Evolutionary conservation across 345 rosid species (phyloP), one percentile per base, ranked within the genome.

Genomic region (Lenwebbia sp.): DNA sequence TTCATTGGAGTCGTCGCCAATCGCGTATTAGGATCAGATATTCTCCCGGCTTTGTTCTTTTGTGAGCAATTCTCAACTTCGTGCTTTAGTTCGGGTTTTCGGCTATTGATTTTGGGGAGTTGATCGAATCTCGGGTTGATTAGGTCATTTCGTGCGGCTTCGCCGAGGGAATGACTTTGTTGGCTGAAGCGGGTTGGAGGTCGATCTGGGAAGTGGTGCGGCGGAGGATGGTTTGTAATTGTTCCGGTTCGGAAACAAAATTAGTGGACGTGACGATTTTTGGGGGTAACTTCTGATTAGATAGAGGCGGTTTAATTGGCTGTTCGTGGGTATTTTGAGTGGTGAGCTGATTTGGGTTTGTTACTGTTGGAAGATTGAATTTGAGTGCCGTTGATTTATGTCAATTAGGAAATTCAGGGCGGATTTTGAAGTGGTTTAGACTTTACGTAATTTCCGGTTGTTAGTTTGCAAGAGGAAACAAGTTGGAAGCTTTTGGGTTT

Each of bases 261-360:
- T 22, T 40, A 21, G 81, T 13, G 13, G 81, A 44, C 47, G 47
- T 25, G 47, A 44, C 47, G 26, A 2, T 37, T 70, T 70, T 70
- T 37, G 25, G 10, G 78, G 78, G 41, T 10, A 33, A 41, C 21
- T 65, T 17, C 76, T 17, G 76, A 65, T 65, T 65, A 30, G 44
- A 15, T 17, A 19, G 12, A 37, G 78, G 47, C 13, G 47, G 81
- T 37, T 70, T 70, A 23, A 70, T 70, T 37, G 81, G 81, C 37
- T 22, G 76, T 65, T 33, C 6, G 76, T 2, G 76, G 76, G 76
- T 65, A 37, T 23, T 17, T 33, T 10, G 76, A 19, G 76, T 4
- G 44, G 44, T 37, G 44, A 65, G 76, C 44, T 65, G 84, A 87
- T 84, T 87, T 86, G 86, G 83, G 86, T 83, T 86, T 85, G 87